phyloP scores from a whole-genome alignment of 2,329 filamentous ascomycete species.

The Aspergillus bombycis region DNA sequence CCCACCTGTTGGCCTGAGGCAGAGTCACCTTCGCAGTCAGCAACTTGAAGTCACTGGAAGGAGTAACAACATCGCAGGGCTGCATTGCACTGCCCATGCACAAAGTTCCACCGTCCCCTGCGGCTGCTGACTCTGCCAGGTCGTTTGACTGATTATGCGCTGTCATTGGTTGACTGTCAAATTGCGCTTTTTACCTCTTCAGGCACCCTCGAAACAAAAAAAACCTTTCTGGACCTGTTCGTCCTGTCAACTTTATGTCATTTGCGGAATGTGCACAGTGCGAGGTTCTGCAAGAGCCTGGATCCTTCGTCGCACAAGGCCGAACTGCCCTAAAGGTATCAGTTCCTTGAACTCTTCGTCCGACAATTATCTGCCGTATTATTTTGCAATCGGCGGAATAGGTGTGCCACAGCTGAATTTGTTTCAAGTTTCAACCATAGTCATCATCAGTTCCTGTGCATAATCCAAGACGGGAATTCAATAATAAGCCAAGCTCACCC shows the following conservation, averaged over 20 bases:
- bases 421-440: background rate
- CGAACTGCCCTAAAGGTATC: background rate
- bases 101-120: background rate
- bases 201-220: too few species aligned
- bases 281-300: background rate
- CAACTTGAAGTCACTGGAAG: background rate
- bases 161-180: background rate
- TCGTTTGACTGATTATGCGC: background rate
- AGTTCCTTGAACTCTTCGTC: background rate
- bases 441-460: background rate
- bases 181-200: background rate
- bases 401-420: background rate
- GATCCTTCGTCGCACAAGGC: background rate
- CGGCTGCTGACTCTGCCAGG: background rate
- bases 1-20: slow-evolving; percentile 15
- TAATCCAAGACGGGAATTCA: background rate
- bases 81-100: slow-evolving; percentile 3
- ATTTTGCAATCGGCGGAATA: background rate
- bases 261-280: background rate
- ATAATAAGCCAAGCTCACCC: background rate
- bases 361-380: background rate
- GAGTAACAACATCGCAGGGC: background rate
- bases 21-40: slow-evolving; percentile 1
- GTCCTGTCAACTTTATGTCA: background rate
- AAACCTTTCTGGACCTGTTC: background rate